Evolutionary conservation across 2,329 filamentous ascomycete species (phyloP).

Genomic region (Seiridium cupressi): DNA sequence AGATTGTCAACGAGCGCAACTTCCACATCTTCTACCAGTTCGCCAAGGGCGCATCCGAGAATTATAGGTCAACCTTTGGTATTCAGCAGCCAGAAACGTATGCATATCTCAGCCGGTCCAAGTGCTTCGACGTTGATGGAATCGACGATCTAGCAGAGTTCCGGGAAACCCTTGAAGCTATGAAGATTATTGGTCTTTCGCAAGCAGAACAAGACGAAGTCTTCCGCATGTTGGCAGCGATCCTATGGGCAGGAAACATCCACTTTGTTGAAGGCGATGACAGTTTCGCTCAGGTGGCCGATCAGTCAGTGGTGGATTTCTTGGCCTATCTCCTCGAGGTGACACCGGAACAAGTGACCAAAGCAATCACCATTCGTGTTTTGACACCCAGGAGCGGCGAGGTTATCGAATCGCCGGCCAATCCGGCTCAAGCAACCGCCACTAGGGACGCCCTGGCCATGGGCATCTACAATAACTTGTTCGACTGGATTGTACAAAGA

Average conservation of each 20-base stretch:
- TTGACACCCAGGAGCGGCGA: slow-evolving; percentile 68
- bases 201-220: slow-evolving; percentile 93
- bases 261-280: slow-evolving; percentile 86
- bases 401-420: slow-evolving; percentile 74
- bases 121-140: slow-evolving; percentile 90
- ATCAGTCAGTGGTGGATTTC: slow-evolving; percentile 91
- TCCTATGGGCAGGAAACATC: slow-evolving; percentile 94
- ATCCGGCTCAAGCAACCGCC: slow-evolving; percentile 79
- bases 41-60: slow-evolving; percentile 86
- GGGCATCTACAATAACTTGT: slow-evolving; percentile 96
- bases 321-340: slow-evolving; percentile 92
- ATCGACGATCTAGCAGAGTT: slow-evolving; percentile 92
- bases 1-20: slow-evolving; percentile 93
- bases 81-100: slow-evolving; percentile 92
- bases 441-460: slow-evolving; percentile 91
- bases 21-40: slow-evolving; percentile 99
- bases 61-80: slow-evolving; percentile 84
- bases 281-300: slow-evolving; percentile 81
- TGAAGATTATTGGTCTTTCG: slow-evolving; percentile 87
- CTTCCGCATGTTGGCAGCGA: slow-evolving; percentile 88
- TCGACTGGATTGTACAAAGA: slow-evolving; percentile 96
- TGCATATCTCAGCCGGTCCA: slow-evolving; percentile 87
- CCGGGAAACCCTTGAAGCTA: slow-evolving; percentile 86
- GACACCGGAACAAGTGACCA: slow-evolving; percentile 74
- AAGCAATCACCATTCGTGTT: slow-evolving; percentile 85